Evolutionary conservation across 805 yeast species (phyloP).

Genomic region (Wickerhamomyces hampshirensis): DNA sequence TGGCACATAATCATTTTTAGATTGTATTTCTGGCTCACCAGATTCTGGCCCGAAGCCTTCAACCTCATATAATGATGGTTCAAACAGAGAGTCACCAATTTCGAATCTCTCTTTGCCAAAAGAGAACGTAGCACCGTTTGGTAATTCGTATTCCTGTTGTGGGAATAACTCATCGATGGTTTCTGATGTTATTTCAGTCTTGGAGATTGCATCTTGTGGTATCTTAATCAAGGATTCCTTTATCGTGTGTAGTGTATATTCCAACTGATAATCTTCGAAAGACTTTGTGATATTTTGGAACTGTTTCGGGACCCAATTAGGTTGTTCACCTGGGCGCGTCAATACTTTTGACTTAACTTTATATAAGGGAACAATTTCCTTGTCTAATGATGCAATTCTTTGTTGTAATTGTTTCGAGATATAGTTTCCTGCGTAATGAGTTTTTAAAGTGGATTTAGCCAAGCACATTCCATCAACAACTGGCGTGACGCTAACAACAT

Average conservation of each 20-base stretch:
- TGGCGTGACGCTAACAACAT: constrained; percentile 70
- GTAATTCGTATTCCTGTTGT: constrained; percentile 60
- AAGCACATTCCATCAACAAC: constrained; percentile 79
- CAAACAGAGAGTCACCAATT: constrained; percentile 70
- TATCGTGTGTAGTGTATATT: constrained; percentile 60
- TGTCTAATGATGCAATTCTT: constrained; percentile 30
- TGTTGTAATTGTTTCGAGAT: constrained; percentile 50
- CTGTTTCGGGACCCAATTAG: constrained; percentile 23
- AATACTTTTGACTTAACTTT: constrained; percentile 42
- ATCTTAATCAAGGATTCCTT: constrained; percentile 66
- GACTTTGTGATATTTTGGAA: constrained; percentile 29
- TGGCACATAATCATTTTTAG: constrained; percentile 67
- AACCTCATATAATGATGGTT: constrained; percentile 44
- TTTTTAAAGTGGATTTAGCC: constrained; percentile 62
- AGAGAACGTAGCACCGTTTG: constrained; percentile 65
- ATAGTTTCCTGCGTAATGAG: constrained; percentile 70
- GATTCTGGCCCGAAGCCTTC: constrained; percentile 37
- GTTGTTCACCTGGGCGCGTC: constrained; percentile 29
- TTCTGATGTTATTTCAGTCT: constrained; percentile 7
- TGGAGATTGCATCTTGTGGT: constrained; percentile 34
- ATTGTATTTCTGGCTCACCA: constrained; percentile 44
- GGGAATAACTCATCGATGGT: constrained; percentile 26
- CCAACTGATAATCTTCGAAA: constrained; percentile 51
- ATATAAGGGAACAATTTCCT: constrained; percentile 42
- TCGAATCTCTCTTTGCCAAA: constrained; percentile 56